phyloP scores from a whole-genome alignment of 2,329 filamentous ascomycete genomes.

The Beauveria rudraprayagi region DNA sequence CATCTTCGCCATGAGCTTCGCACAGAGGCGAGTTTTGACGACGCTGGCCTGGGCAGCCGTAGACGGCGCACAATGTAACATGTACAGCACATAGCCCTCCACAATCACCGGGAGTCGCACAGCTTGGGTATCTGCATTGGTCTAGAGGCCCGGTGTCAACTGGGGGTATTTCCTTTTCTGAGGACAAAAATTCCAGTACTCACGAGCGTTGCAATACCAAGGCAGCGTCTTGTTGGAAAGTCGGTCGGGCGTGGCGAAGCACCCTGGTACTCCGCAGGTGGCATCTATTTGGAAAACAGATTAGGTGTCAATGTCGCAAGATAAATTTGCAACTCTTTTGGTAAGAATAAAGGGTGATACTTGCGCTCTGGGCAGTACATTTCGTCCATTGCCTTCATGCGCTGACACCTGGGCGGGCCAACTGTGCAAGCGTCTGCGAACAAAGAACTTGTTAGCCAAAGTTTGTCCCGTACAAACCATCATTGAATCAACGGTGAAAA shows the following conservation, averaged over 20 bases:
- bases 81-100: not conserved
- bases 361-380: not conserved
- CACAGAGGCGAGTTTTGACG: not conserved
- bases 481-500: too few species aligned
- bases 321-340: too few species aligned
- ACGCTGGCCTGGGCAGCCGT: not conserved
- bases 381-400: not conserved
- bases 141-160: not conserved
- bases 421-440: not conserved
- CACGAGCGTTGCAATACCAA: conserved; percentile 3
- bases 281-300: not conserved
- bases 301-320: not conserved
- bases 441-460: not conserved
- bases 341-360: not conserved
- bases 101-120: not conserved
- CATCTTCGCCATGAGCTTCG: not conserved
- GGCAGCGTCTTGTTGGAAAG: not conserved
- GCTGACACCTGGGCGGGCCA: not conserved
- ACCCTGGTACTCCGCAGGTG: not conserved
- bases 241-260: not conserved
- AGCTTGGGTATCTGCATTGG: not conserved
- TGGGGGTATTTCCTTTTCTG: not conserved
- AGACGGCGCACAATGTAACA: not conserved
- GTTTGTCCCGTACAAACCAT: not conserved
- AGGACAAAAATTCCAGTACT: not conserved